These are phyloP conservation scores for Phialocephala subalpina DNA, from an alignment of 2,329 filamentous ascomycete genomes.

Conservation along the genomic window DNA sequence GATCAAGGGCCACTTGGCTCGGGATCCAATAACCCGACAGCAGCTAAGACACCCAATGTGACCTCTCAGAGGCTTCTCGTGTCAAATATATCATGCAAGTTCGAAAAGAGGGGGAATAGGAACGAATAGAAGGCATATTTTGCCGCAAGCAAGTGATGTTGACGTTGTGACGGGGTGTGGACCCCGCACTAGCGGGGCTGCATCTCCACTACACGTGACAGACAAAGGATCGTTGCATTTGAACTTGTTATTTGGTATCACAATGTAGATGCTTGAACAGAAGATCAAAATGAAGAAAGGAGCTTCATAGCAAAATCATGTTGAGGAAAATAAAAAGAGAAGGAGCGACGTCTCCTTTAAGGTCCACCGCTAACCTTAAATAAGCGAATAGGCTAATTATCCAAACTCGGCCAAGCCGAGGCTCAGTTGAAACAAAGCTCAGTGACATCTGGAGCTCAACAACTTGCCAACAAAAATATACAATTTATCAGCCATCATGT, in stretches of 20 bases:
- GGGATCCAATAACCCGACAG: not conserved
- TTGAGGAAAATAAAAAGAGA: not conserved
- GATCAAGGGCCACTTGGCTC: conserved; percentile 6
- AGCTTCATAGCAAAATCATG: too few species aligned
- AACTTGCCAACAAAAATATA: not conserved
- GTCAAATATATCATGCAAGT: not conserved
- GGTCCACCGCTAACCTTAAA: not conserved
- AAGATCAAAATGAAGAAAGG: too few species aligned
- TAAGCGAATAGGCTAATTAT: not conserved
- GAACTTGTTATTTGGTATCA: too few species aligned
- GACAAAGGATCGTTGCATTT: too few species aligned
- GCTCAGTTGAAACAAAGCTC: not conserved
- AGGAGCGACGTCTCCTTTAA: not conserved
- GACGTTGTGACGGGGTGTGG: not conserved
- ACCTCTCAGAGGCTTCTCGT: not conserved
- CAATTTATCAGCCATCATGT: not conserved
- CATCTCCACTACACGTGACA: not conserved
- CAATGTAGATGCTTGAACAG: not conserved
- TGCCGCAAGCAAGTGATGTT: not conserved
- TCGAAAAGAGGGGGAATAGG: too few species aligned
- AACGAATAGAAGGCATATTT: not conserved
- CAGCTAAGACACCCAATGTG: not conserved
- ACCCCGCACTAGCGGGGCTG: not conserved
- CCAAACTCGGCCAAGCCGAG: too few species aligned
- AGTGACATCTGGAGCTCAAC: not conserved